These are phyloP conservation scores for Trametes sp. DNA, from an alignment of 1,284 basidiomycete species.

Conservation along the genomic window DNA sequence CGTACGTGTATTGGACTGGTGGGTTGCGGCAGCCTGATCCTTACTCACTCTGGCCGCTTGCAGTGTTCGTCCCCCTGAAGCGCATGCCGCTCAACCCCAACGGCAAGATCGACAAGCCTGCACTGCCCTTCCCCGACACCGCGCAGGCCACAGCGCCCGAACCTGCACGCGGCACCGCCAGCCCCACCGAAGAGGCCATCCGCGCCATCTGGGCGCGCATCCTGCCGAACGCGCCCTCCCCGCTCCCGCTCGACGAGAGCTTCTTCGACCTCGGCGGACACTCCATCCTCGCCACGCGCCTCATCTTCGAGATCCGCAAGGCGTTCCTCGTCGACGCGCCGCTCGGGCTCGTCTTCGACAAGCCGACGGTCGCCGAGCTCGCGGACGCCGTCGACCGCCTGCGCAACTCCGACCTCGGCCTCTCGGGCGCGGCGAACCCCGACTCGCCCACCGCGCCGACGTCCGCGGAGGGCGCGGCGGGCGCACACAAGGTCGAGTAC, in stretches of 20 bases:
- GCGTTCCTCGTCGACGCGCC: slow-evolving; percentile 92
- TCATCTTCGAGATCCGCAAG: slow-evolving; percentile 98
- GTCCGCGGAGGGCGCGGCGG: neutral
- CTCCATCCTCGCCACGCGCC: slow-evolving; percentile 96
- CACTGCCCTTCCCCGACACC: slow-evolving; percentile 98
- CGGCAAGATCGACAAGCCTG: slow-evolving; percentile 99
- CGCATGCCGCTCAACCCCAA: slow-evolving; percentile 99
- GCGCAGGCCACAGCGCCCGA: slow-evolving; percentile 66
- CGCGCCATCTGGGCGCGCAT: slow-evolving; percentile 86
- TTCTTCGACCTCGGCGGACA: slow-evolving; percentile 99
- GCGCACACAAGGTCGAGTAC: slow-evolving; percentile 62
- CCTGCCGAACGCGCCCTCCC: slow-evolving; percentile 82
- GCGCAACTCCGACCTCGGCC: slow-evolving; percentile 83
- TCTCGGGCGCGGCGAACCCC: slow-evolving; percentile 53
- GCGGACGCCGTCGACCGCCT: slow-evolving; percentile 83
- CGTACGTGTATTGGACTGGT: too few species aligned
- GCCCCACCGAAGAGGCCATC: slow-evolving; percentile 83
- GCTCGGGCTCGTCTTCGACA: slow-evolving; percentile 91
- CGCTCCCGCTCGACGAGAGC: slow-evolving; percentile 90
- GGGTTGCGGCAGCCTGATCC: too few species aligned
- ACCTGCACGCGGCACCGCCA: slow-evolving; percentile 46
- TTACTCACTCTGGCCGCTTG: slow-evolving; percentile 11
- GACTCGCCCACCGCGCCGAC: slow-evolving; percentile 29
- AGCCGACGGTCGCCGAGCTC: slow-evolving; percentile 87
- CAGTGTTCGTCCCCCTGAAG: slow-evolving; percentile 93